phyloP scores from a whole-genome alignment of 2,329 filamentous ascomycete species.

The Talaromyces sp. region DNA sequence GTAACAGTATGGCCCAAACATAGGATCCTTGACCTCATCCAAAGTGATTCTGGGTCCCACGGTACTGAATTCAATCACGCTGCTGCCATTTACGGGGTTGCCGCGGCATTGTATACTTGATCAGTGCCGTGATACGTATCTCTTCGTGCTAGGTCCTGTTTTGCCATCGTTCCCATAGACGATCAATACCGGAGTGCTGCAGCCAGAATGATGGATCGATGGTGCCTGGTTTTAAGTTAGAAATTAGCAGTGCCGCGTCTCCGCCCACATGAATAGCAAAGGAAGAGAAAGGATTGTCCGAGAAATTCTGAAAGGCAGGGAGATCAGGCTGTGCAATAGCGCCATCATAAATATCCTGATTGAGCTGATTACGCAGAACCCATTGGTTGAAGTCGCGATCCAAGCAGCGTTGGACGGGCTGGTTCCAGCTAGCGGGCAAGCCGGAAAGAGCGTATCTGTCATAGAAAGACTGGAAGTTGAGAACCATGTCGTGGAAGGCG shows the following conservation, averaged over 20 bases:
- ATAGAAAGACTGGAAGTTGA: not conserved
- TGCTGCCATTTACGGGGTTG: not conserved
- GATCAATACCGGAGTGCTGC: not conserved
- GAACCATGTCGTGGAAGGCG: not conserved
- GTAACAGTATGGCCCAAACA: not conserved
- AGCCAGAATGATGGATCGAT: not conserved
- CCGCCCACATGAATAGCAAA: not conserved
- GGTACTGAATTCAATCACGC: not conserved
- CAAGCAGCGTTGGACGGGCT: not conserved
- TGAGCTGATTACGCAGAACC: not conserved
- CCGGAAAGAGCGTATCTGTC: not conserved
- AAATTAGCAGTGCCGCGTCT: not conserved
- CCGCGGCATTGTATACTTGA: not conserved
- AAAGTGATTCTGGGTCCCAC: not conserved
- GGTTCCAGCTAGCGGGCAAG: not conserved
- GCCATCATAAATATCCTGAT: not conserved
- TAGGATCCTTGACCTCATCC: not conserved
- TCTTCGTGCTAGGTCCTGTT: not conserved
- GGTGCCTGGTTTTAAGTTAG: not conserved
- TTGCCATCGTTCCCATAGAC: not conserved
- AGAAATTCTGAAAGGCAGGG: not conserved
- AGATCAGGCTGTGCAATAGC: not conserved
- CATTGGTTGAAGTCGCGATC: not conserved
- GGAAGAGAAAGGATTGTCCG: not conserved
- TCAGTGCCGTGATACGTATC: not conserved